These are phyloP conservation scores for Mortierella sp. DNA, from an alignment of 371 early-diverging fungal species.

Conservation along the genomic window DNA sequence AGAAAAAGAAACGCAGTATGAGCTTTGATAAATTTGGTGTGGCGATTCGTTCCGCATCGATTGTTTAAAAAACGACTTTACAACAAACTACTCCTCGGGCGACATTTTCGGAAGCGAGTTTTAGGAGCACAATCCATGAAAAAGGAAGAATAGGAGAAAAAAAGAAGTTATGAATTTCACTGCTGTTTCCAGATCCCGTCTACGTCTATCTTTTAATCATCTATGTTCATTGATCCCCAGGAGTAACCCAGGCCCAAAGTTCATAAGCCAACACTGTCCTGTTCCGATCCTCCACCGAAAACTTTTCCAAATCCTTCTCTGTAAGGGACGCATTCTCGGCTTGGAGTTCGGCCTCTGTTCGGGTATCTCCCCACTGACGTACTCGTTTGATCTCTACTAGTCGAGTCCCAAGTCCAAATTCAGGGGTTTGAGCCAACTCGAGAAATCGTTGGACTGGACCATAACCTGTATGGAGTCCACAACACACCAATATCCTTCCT, in stretches of 20 bases:
- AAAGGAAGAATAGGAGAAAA: too few relatives aligned
- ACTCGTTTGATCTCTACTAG: slow-evolving; percentile 33
- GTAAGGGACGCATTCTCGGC: slow-evolving; percentile 18
- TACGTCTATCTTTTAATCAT: too few relatives aligned
- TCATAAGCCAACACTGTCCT: slow-evolving; percentile 46
- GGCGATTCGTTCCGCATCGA: too few relatives aligned
- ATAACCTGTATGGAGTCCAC: slow-evolving; percentile 43
- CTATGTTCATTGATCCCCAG: too few relatives aligned
- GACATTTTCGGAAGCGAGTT: too few relatives aligned
- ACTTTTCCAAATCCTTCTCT: slow-evolving; percentile 32
- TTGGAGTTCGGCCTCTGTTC: slow-evolving; percentile 28
- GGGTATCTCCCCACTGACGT: slow-evolving; percentile 40
- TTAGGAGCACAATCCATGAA: too few relatives aligned
- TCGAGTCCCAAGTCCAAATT: slow-evolving; percentile 18
- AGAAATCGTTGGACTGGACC: slow-evolving; percentile 35
- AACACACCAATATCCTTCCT: slow-evolving; percentile 44
- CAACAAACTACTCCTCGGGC: too few relatives aligned
- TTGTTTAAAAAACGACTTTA: too few relatives aligned
- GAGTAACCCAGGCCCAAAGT: slow-evolving; percentile 2
- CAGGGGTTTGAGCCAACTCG: slow-evolving; percentile 17
- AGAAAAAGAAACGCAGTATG: too few relatives aligned
- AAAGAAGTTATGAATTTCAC: too few relatives aligned
- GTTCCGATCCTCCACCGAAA: slow-evolving; percentile 39
- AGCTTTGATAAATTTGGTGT: too few relatives aligned
- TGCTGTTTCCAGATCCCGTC: too few relatives aligned